These are phyloP conservation scores for Grosmannia huntii DNA, from an alignment of 2,329 filamentous ascomycete species.

Conservation along the genomic window DNA sequence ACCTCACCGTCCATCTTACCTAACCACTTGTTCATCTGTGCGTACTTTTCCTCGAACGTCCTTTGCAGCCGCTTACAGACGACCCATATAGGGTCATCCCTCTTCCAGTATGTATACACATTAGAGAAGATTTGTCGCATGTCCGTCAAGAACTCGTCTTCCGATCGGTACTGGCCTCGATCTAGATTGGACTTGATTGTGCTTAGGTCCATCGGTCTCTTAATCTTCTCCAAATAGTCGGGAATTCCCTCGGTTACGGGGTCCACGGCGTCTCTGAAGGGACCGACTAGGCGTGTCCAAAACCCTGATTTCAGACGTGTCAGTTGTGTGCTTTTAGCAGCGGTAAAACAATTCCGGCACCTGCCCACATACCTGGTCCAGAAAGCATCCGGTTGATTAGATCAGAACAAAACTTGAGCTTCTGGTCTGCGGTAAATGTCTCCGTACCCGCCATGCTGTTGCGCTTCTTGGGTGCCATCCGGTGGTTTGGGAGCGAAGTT, in stretches of 20 bases:
- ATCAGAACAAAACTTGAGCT: constrained; percentile 46
- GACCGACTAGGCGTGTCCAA: constrained; percentile 53
- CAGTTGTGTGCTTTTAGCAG: background rate
- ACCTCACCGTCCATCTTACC: constrained; percentile 37
- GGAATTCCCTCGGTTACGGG: constrained; percentile 42
- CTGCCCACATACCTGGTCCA: constrained; percentile 35
- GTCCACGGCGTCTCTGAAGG: constrained; percentile 47
- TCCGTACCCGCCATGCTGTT: constrained; percentile 14
- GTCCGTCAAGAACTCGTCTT: constrained; percentile 42
- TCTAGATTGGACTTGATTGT: constrained; percentile 51
- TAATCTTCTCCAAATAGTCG: constrained; percentile 48
- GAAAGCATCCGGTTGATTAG: constrained; percentile 47
- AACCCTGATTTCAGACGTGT: constrained; percentile 30
- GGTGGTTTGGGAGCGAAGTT: constrained; percentile 17
- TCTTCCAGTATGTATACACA: constrained; percentile 51
- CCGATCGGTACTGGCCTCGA: constrained; percentile 32
- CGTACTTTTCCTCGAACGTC: constrained; percentile 32
- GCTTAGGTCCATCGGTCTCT: constrained; percentile 47
- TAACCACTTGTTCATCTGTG: constrained; percentile 47
- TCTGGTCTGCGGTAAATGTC: constrained; percentile 26
- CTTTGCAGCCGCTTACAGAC: constrained; percentile 46
- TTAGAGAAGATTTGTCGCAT: constrained; percentile 51
- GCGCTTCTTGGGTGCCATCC: constrained; percentile 7
- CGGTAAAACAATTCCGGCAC: background rate
- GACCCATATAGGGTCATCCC: constrained; percentile 39